These are phyloP conservation scores for Pholiota conissans DNA, from an alignment of 768 basidiomycete genomes.

Conservation along the genomic window DNA sequence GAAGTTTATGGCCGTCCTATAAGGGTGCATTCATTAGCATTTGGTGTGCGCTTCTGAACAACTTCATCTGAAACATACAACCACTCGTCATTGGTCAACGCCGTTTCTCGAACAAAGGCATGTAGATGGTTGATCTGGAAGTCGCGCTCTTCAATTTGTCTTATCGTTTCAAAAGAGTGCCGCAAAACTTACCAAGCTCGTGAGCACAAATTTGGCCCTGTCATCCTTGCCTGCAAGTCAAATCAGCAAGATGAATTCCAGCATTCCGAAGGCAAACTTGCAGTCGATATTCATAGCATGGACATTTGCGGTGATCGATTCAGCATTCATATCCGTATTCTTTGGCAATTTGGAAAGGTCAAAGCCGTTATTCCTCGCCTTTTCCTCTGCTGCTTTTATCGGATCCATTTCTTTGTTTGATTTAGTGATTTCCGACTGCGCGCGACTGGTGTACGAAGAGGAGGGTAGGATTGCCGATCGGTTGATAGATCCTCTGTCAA, in stretches of 20 bases:
- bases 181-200: slow-evolving; percentile 34
- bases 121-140: slow-evolving; percentile 62
- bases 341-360: slow-evolving; percentile 42
- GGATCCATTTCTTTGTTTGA: too few relatives aligned
- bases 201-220: slow-evolving; percentile 43
- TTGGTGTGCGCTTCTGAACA: not conserved
- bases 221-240: slow-evolving; percentile 31
- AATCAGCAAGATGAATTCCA: too few relatives aligned
- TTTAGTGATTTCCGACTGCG: too few relatives aligned
- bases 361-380: slow-evolving; percentile 33
- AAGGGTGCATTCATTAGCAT: not conserved
- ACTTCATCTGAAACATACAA: slow-evolving; percentile 39
- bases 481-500: not conserved
- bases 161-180: too few relatives aligned
- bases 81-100: slow-evolving; percentile 85
- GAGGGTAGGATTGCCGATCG: not conserved
- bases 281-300: slow-evolving; percentile 40
- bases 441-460: not conserved
- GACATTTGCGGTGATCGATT: slow-evolving; percentile 42
- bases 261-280: too few relatives aligned
- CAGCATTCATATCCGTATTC: slow-evolving; percentile 39
- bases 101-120: slow-evolving; percentile 70
- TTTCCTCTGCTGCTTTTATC: slow-evolving; percentile 27
- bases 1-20: slow-evolving; percentile 67
- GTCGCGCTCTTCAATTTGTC: not conserved